Evolutionary conservation across 306 rosid species (phyloP).

Genomic region (Arachis stenosperma): DNA sequence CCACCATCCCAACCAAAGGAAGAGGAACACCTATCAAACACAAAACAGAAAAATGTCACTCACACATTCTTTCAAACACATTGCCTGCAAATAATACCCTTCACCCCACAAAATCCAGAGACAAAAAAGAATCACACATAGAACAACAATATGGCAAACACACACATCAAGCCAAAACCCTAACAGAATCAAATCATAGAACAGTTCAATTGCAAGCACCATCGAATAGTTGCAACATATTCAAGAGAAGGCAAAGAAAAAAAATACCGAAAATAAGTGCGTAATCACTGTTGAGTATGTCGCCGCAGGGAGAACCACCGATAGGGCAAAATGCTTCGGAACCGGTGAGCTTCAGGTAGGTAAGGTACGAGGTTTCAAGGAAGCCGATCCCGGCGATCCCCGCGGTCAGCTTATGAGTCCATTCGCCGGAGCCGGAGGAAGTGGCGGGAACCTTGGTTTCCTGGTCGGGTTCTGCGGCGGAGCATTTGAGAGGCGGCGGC

Average conservation of each 20-base stretch:
- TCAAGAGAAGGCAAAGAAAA: neutral
- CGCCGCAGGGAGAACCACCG: slow-evolving; percentile 64
- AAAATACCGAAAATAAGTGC: slow-evolving; percentile 75
- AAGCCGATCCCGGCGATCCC: slow-evolving; percentile 73
- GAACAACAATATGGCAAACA: neutral
- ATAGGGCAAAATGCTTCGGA: slow-evolving; percentile 72
- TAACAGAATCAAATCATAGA: neutral
- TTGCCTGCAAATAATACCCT: neutral
- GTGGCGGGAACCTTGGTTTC: slow-evolving; percentile 39
- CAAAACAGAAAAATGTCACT: slow-evolving; percentile 47
- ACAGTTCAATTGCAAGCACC: neutral
- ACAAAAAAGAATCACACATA: neutral
- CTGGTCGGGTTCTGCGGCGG: slow-evolving; percentile 50
- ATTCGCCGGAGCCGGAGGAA: slow-evolving; percentile 35
- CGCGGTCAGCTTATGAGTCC: slow-evolving; percentile 49
- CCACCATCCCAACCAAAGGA: slow-evolving; percentile 77
- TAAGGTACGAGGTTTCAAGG: slow-evolving; percentile 78
- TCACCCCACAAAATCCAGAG: neutral
- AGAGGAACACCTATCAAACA: slow-evolving; percentile 77
- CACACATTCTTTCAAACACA: slow-evolving; percentile 49
- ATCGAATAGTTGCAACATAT: neutral
- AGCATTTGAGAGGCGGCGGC: slow-evolving; percentile 48
- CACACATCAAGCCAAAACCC: neutral
- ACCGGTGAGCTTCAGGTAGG: slow-evolving; percentile 73
- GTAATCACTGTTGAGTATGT: slow-evolving; percentile 75